A percentile compares a stretch with the other conserved stretches of the same genome.
Conservation (phyloP, 495 filamentous ascomycete species). For the Xylaria castorea region DNA sequence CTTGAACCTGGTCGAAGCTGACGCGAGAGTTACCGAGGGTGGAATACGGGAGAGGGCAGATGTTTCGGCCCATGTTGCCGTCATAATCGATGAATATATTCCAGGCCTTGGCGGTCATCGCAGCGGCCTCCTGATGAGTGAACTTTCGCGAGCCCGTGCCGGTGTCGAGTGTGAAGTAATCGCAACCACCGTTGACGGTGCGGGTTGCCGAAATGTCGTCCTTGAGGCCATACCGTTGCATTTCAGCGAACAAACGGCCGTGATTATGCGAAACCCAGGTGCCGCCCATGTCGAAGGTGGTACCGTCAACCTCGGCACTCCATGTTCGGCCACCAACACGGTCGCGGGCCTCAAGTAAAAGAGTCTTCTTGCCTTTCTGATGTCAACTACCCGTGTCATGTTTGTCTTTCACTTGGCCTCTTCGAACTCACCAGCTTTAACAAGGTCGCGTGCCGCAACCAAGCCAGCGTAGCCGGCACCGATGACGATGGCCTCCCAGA, state of each 20-base stretch:
- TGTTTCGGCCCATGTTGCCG: slow-evolving; percentile 31
- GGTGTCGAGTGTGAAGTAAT: not conserved
- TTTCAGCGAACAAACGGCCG: slow-evolving; percentile 30
- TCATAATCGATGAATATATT: slow-evolving; percentile 27
- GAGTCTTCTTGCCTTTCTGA: slow-evolving; percentile 31
- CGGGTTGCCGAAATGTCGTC: slow-evolving; percentile 18
- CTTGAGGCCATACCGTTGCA: slow-evolving; percentile 36
- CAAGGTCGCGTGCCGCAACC: slow-evolving; percentile 37
- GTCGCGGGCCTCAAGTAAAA: slow-evolving; percentile 47
- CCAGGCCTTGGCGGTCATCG: not conserved
- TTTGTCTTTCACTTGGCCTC: not conserved
- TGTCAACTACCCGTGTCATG: not conserved
- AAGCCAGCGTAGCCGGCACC: slow-evolving; percentile 42
- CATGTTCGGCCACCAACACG: slow-evolving; percentile 48
- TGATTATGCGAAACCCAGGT: slow-evolving; percentile 42
- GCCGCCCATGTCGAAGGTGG: slow-evolving; percentile 46
- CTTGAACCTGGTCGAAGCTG: slow-evolving; percentile 18
- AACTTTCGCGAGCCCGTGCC: not conserved
- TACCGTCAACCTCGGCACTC: slow-evolving; percentile 34
- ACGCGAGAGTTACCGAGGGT: slow-evolving; percentile 31
- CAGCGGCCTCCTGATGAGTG: not conserved
- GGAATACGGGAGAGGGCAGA: slow-evolving; percentile 36
- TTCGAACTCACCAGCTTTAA: slow-evolving; percentile 26
- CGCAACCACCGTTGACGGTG: slow-evolving; percentile 27
- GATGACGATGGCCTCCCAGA: slow-evolving; percentile 39